phyloP scores from a whole-genome alignment of 306 rosid genomes.

The Prunus mira region DNA sequence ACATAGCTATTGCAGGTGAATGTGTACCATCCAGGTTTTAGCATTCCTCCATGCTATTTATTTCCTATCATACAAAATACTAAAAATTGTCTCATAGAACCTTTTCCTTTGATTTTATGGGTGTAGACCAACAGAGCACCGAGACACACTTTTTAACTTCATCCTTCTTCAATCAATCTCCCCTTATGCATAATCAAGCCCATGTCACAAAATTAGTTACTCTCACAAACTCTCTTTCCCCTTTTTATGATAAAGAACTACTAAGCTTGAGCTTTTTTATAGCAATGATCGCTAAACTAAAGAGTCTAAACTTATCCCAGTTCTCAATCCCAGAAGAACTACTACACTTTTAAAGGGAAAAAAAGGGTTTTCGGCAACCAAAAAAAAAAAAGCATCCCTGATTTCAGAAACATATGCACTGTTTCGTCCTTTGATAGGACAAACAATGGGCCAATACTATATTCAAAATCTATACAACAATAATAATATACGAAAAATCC shows the following conservation, averaged over 20 bases:
- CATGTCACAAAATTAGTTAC: background rate
- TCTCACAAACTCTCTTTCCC: background rate
- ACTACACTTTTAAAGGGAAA: background rate
- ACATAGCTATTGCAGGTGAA: conserved; percentile 1
- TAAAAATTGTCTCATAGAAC: background rate
- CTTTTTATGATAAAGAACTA: background rate
- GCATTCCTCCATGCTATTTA: background rate
- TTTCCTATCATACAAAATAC: background rate
- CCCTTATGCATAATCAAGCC: background rate
- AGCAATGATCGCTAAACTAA: background rate
- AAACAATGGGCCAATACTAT: background rate
- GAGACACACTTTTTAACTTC: background rate
- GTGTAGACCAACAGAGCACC: background rate
- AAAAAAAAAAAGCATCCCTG: background rate
- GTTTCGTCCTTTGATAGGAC: background rate
- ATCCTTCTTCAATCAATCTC: background rate
- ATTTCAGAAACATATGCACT: background rate
- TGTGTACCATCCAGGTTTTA: background rate
- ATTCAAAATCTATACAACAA: background rate
- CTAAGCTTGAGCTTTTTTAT: background rate
- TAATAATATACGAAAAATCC: background rate
- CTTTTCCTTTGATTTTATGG: background rate
- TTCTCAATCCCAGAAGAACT: background rate
- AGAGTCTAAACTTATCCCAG: background rate
- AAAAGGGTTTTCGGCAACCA: background rate